Base-by-base conservation (phyloP, 345 rosid species). In the Murraya paniculata region DNA sequence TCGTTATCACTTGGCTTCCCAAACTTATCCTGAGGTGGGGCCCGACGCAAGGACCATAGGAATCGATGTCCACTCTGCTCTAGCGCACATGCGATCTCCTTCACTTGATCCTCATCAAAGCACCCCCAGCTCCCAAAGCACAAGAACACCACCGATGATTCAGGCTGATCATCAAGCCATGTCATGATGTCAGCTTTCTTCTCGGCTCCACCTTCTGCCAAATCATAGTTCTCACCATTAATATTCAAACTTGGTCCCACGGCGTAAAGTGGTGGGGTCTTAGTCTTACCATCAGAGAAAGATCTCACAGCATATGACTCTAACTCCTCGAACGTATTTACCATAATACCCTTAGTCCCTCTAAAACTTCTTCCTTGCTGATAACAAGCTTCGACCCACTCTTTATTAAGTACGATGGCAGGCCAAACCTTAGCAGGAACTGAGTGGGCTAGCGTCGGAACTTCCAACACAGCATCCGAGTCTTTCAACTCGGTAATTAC, bases 41-140 rank as follows among this genome's bases (percentile, higher is more conserved):
- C 57, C 33, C 68, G 27, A 19, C 91, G 89, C 4, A 91, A 64
- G 39, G 94, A 85, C 94, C 94, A 91, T 19, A 91, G 6, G 67
- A 89, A 89, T 0, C 84, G 74, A 4, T 78, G 79, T 21, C 89
- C 89, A 30, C 84, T 78, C 57, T 53, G 73, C 74, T 89, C 91
- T 6, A 90, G 84, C 9, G 85, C 94, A 21, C 22, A 3, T 2
- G 91, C 94, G 7, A 88, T 82, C 72, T 86, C 85, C 55, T 72
- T 83, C 21, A 85, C 74, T 76, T 90, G 97, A 4, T 78, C 83
- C 45, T 64, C 85, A 57, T 36, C 66, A 59, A 92, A 92, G 55
- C 86, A 72, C 68, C 97, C 94, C 77, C 31, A 68, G 87, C 94
- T 90, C 36, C 97, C 91, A 70, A 92, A 92, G 82, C 91, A 92